Conservation (phyloP, 1,139 yeast species). For the Blastobotrys buckinghamii region DNA sequence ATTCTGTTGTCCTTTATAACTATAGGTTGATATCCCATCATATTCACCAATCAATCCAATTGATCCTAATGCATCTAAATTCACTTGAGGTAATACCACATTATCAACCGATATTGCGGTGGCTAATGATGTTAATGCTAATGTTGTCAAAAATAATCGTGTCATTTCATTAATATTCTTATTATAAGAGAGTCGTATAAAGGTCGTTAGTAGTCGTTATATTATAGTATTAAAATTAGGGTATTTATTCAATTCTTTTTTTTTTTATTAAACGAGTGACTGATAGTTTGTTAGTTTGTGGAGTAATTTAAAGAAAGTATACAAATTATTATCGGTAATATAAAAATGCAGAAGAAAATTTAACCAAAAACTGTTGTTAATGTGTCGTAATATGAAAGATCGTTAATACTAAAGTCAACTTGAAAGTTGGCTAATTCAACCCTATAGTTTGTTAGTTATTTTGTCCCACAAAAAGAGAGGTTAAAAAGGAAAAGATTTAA, state of each 20-base stretch:
- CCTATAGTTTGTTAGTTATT: not conserved
- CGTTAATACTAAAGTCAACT: too few relatives aligned
- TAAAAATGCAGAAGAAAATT: too few relatives aligned
- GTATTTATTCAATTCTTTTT: too few relatives aligned
- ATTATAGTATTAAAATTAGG: too few relatives aligned
- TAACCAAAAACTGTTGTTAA: too few relatives aligned
- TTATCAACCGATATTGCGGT: conserved; percentile 12
- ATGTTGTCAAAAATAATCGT: conserved; percentile 4
- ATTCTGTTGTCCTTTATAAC: conserved; percentile 45
- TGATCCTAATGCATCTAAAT: conserved; percentile 31
- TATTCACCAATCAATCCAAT: conserved; percentile 63
- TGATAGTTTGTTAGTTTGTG: not conserved
- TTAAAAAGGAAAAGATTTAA: too few relatives aligned
- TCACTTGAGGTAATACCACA: conserved; percentile 27
- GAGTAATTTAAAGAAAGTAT: too few relatives aligned
- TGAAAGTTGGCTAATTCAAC: not conserved
- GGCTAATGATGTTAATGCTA: conserved; percentile 1
- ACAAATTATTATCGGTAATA: too few relatives aligned
- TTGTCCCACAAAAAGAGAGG: not conserved
- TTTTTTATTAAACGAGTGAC: not conserved
- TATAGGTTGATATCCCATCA: conserved; percentile 54
- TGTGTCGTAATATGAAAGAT: not conserved
- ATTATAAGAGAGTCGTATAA: not conserved
- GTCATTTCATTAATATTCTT: conserved; percentile 8
- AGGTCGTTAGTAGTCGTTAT: not conserved